Conservation (phyloP, 2,329 filamentous ascomycete genomes). For the Elsinoe ampelina region DNA sequence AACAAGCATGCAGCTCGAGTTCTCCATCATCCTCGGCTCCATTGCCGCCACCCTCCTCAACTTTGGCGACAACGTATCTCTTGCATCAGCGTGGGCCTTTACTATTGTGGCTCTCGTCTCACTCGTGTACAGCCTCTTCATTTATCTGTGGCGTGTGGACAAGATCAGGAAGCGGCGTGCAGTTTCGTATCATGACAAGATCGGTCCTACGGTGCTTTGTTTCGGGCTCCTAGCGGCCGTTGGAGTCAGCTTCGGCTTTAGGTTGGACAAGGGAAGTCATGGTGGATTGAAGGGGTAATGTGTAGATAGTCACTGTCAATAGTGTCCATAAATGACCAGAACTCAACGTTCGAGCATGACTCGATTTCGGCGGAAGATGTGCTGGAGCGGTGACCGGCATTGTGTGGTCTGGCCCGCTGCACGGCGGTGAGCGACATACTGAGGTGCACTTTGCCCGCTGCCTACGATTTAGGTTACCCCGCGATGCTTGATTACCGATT, state of each 20-base stretch:
- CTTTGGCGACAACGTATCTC: constrained; percentile 58
- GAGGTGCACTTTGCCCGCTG: not conserved
- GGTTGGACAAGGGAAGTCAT: constrained; percentile 50
- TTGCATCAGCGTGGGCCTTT: constrained; percentile 58
- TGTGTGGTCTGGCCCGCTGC: not conserved
- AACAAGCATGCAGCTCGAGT: constrained; percentile 61
- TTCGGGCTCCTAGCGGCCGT: constrained; percentile 62
- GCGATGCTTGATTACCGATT: constrained; percentile 9
- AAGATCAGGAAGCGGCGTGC: constrained; percentile 75
- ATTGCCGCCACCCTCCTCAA: constrained; percentile 79
- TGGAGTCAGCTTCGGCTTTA: constrained; percentile 67
- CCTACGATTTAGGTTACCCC: not conserved
- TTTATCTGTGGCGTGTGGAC: constrained; percentile 81
- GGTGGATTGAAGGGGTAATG: constrained; percentile 34
- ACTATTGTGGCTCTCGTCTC: constrained; percentile 69
- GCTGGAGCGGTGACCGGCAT: constrained; percentile 5
- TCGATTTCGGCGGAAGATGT: not conserved
- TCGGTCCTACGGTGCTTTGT: constrained; percentile 73
- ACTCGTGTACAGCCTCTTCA: constrained; percentile 70
- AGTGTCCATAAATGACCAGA: too few species aligned
- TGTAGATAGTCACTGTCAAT: not conserved
- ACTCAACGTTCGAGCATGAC: too few species aligned
- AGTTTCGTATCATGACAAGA: constrained; percentile 86
- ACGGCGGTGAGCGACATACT: constrained; percentile 5
- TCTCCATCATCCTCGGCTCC: constrained; percentile 84